Evolutionary conservation across 805 yeast species (phyloP), one percentile per base, ranked within the genome.

Genomic region (Cyberlindnera sargentensis): DNA sequence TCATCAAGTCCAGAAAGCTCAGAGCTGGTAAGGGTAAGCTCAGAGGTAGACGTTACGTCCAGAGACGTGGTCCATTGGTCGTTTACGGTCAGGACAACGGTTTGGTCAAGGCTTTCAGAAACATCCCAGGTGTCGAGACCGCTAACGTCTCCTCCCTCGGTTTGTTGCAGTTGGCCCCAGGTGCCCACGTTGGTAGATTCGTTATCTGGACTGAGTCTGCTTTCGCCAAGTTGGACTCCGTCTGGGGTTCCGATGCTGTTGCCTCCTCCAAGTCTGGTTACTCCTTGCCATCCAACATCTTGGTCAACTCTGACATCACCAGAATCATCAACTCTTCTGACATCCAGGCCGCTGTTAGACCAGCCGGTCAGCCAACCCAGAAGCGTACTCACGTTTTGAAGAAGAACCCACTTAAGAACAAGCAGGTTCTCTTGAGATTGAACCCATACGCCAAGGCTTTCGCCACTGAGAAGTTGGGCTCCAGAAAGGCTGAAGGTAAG

Each of bases 21-120:
- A 89, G 99, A 79, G 97, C 99, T 64, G 99, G 99, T 82, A 88
- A 91, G 83, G 99, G 99, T 85, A 93, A 93, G 80, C 77, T 88
- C 78, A 89, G 99, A 84, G 95, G 95, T 79, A 89, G 99, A 81
- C 90, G 99, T 81, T 85, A 80, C 84, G 87, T 96, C 66, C 99
- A 93, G 80, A 90, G 98, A 83, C 87, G 93, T 75, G 99, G 99
- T 73, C 99, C 99, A 70, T 85, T 93, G 70, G 95, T 93, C 61
- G 96, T 93, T 75, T 93, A 90, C 88, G 83, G 87, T 67, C 78
- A 90, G 77, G 97, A 95, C 84, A 86, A 90, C 71, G 98, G 98
- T 79, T 66, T 93, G 50, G 95, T 84, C 70, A 87, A 88, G 82
- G 99, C 99, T 56, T 88, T 93, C 83, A 90, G 98, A 86, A 93